phyloP scores from a whole-genome alignment of 2,329 filamentous ascomycete genomes.

The Ampelomyces quisqualis region DNA sequence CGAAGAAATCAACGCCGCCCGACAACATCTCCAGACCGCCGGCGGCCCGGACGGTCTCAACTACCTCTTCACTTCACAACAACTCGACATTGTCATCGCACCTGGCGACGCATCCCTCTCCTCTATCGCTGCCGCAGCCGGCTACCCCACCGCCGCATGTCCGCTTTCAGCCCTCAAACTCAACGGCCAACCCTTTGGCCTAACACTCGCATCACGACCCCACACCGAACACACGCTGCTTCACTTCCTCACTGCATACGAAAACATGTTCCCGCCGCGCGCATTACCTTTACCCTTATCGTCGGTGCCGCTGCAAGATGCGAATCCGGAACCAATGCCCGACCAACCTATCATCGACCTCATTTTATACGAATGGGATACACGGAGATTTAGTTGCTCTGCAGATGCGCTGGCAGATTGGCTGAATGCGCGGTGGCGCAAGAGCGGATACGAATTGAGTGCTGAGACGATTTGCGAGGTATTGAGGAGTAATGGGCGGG shows the following conservation, averaged over 20 bases:
- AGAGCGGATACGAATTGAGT: constrained; percentile 39
- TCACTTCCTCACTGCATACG: constrained; percentile 42
- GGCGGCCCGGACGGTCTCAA: constrained; percentile 39
- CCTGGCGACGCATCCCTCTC: constrained; percentile 41
- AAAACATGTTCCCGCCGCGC: constrained; percentile 38
- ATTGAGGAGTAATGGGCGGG: constrained; percentile 36
- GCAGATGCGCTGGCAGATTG: constrained; percentile 39
- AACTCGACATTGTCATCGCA: constrained; percentile 38
- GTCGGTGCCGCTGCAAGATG: constrained; percentile 31
- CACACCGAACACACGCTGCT: constrained; percentile 37
- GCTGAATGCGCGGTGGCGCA: constrained; percentile 39
- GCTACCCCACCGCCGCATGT: constrained; percentile 40
- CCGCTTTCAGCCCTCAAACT: constrained; percentile 38
- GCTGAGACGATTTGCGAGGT: constrained; percentile 41
- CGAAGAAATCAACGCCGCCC: constrained; percentile 30
- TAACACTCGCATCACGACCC: constrained; percentile 34
- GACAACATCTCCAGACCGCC: constrained; percentile 29
- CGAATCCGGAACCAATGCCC: constrained; percentile 28
- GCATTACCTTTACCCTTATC: constrained; percentile 33
- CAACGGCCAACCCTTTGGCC: constrained; percentile 41
- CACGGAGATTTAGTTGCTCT: constrained; percentile 32
- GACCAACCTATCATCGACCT: constrained; percentile 38
- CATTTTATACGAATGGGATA: constrained; percentile 41
- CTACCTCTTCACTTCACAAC: constrained; percentile 29
- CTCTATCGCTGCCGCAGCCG: constrained; percentile 38